phyloP scores from a whole-genome alignment of 2,329 filamentous ascomycete genomes.

The Pseudogymnoascus sp. region DNA sequence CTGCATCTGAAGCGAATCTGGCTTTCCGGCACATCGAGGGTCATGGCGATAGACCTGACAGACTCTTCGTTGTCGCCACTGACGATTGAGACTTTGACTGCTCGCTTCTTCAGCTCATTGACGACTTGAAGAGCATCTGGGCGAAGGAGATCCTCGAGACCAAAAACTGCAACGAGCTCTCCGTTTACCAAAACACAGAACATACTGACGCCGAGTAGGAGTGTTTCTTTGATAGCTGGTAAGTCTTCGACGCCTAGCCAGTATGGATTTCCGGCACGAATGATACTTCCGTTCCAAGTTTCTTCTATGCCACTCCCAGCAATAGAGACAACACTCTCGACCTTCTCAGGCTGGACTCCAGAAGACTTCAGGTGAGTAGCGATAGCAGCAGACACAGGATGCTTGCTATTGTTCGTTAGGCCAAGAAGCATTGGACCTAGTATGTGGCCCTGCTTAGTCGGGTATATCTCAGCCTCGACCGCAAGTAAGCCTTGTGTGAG shows the following conservation, averaged over 20 bases:
- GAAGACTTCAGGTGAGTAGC: neutral
- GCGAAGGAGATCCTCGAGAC: conserved; percentile 39
- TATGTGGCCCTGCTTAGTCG: conserved; percentile 20
- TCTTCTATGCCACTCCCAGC: conserved; percentile 41
- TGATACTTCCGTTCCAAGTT: conserved; percentile 14
- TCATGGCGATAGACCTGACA: conserved; percentile 34
- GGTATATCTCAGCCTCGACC: conserved; percentile 34
- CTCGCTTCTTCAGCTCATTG: conserved; percentile 29
- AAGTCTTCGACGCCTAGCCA: conserved; percentile 36
- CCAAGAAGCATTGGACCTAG: conserved; percentile 28
- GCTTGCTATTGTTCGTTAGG: conserved; percentile 25
- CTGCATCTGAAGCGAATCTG: conserved; percentile 28
- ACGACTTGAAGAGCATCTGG: conserved; percentile 34
- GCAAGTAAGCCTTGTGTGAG: conserved; percentile 54
- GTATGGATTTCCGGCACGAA: conserved; percentile 42
- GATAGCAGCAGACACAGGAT: conserved; percentile 18
- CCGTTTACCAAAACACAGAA: conserved; percentile 40
- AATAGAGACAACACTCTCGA: conserved; percentile 17
- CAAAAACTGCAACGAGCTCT: conserved; percentile 33
- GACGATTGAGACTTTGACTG: conserved; percentile 40
- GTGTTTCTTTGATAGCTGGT: neutral
- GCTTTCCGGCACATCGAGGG: conserved; percentile 32
- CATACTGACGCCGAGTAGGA: conserved; percentile 31
- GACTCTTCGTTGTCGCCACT: conserved; percentile 45
- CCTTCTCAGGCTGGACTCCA: neutral